Evolutionary conservation across 371 early-diverging fungal species (phyloP).

Genomic region (Mortierella sp.): DNA sequence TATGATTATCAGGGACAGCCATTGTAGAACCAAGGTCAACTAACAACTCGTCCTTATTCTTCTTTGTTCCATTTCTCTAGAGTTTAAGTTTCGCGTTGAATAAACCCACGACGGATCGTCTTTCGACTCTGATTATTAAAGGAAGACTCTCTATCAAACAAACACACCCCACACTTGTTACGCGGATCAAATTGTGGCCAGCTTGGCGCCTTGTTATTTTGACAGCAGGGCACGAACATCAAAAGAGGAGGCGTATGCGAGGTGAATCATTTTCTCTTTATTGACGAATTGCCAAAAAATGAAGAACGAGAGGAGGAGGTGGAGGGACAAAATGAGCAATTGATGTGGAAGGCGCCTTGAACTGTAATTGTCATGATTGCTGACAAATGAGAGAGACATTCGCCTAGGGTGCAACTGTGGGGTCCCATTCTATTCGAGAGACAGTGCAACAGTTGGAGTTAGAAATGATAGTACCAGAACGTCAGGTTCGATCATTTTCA

Average conservation of each 20-base stretch:
- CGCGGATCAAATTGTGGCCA: background rate
- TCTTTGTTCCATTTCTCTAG: conserved; percentile 24
- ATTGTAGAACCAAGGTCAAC: background rate
- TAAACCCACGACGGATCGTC: conserved; percentile 35
- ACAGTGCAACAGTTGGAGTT: too few relatives aligned
- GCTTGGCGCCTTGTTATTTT: background rate
- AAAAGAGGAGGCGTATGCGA: too few relatives aligned
- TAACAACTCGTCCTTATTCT: background rate
- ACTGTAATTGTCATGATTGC: background rate
- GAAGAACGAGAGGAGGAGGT: background rate
- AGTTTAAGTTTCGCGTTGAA: conserved; percentile 53
- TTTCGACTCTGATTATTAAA: conserved; percentile 31
- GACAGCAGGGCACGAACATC: background rate
- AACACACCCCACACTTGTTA: background rate
- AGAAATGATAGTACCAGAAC: too few relatives aligned
- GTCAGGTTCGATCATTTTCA: too few relatives aligned
- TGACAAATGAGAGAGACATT: background rate
- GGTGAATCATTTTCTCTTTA: too few relatives aligned
- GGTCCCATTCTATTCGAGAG: conserved; percentile 21
- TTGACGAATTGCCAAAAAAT: too few relatives aligned
- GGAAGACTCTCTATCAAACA: conserved; percentile 16
- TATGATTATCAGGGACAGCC: background rate
- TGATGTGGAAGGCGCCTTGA: too few relatives aligned
- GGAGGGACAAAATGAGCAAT: too few relatives aligned
- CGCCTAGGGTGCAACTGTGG: conserved; percentile 4